Evolutionary conservation across 2,329 filamentous ascomycete genomes (phyloP), one percentile per base, ranked within the genome.

Genomic region (Trichoderma sp.): DNA sequence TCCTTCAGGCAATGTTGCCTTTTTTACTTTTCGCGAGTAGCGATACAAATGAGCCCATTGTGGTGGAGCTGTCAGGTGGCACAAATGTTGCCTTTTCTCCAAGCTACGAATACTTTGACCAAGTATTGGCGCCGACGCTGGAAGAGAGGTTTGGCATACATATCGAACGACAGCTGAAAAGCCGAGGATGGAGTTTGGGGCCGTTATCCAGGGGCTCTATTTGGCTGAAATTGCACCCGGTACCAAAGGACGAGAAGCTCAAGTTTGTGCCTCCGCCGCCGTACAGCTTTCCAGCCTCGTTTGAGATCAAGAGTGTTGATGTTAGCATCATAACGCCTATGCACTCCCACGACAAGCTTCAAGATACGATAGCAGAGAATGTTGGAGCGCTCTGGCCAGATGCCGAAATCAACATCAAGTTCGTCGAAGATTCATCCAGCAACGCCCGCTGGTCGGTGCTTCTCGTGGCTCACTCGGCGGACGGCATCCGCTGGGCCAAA

Each of bases 101-200:
- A 1, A 88, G 85, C n/a, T 90, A 84, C 72, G 88, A 91, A 75
- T 91, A 91, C 75, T 79, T 90, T 4, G 87, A 89, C 75, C 88
- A 90, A 75, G 85, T 91, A 0, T 81, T 91, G 1, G 79, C 90
- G 36, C 88, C 88, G 3, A 81, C 83, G 0, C 79, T 91, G 0
- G 81, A 87, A 75, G 80, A 82, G 3, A 81, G 82, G 4, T 89
- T 90, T 69, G 83, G 84, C 2, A 78, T 90, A 53, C 69, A 71
- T 1, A 81, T 88, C 4, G 82, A 86, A 72, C 77, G 87, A 8
- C 75, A 78, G 20, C 76, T 90, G 11, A 78, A 81, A 39, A 74
- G 64, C 23, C 83, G 88, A 8, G 85, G 87, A 11, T 91, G 88
- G 88, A 84, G 82, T 50, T 74, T 80, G 0, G 86, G 87, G 0